phyloP scores from a whole-genome alignment of 768 basidiomycete species.

The Trametes cubensis region DNA sequence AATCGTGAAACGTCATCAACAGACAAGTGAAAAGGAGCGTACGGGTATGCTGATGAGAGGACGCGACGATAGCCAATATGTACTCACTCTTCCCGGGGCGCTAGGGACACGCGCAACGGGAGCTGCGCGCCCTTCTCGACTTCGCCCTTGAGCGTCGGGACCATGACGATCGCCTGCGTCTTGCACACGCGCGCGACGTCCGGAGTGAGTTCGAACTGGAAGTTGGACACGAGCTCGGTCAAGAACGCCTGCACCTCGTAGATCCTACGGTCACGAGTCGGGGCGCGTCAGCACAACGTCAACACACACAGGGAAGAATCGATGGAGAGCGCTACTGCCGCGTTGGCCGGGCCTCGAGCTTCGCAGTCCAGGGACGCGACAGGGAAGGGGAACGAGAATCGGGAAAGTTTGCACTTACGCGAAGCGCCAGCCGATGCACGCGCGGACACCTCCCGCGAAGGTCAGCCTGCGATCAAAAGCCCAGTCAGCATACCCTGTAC shows the following conservation, averaged over 20 bases:
- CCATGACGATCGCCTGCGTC: conserved; percentile 37
- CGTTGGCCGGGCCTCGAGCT: too few relatives aligned
- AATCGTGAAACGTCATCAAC: too few relatives aligned
- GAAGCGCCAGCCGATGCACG: conserved; percentile 34
- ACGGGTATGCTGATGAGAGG: background rate
- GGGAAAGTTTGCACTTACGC: conserved; percentile 21
- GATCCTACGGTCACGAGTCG: conserved; percentile 15
- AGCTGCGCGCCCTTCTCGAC: conserved; percentile 35
- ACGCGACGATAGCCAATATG: too few relatives aligned
- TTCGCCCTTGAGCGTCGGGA: conserved; percentile 40
- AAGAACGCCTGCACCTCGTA: conserved; percentile 61
- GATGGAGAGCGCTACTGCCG: too few relatives aligned
- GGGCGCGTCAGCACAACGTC: background rate
- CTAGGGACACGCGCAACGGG: conserved; percentile 34
- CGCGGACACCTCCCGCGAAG: conserved; percentile 31
- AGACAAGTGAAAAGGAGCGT: background rate
- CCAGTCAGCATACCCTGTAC: too few relatives aligned
- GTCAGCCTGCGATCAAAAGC: conserved; percentile 22
- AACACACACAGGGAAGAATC: too few relatives aligned
- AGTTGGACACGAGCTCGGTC: conserved; percentile 55
- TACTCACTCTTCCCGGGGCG: conserved; percentile 19
- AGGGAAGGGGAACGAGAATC: background rate
- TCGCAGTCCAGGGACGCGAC: background rate
- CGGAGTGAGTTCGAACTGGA: conserved; percentile 49
- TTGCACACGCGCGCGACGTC: conserved; percentile 33